Evolutionary conservation across 768 basidiomycete genomes (phyloP).

Genomic region (Daedaleopsis nitida): DNA sequence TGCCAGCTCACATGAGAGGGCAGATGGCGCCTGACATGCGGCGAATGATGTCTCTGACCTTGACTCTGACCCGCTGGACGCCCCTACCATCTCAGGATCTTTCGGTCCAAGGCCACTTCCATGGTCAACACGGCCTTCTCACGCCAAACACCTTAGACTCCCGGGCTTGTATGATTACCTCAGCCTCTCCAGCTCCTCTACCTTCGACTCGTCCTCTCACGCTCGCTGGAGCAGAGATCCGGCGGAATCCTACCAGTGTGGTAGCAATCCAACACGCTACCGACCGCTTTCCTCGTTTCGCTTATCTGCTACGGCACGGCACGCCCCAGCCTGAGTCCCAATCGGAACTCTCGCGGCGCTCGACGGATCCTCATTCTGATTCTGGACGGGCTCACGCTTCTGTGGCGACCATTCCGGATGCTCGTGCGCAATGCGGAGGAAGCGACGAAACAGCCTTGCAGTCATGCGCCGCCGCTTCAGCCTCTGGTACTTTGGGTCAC

Average conservation of each 20-base stretch:
- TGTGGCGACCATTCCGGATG: conserved; percentile 20
- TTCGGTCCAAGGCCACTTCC: neutral
- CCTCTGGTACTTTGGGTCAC: conserved; percentile 16
- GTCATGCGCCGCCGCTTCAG: conserved; percentile 23
- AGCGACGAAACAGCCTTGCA: conserved; percentile 20
- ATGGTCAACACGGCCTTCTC: conserved; percentile 8
- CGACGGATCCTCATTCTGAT: conserved; percentile 15
- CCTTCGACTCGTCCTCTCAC: conserved; percentile 16
- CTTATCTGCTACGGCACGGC: conserved; percentile 21
- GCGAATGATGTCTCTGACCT: conserved; percentile 5
- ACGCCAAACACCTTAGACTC: conserved; percentile 15
- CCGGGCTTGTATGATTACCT: conserved; percentile 18
- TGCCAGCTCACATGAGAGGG: conserved; percentile 1
- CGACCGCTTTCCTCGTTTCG: conserved; percentile 24
- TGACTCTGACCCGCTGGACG: conserved; percentile 18
- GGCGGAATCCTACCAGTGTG: conserved; percentile 7
- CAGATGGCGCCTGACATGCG: neutral
- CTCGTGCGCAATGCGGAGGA: conserved; percentile 20
- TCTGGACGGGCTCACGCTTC: conserved; percentile 16
- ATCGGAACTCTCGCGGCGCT: conserved; percentile 17
- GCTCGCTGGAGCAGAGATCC: conserved; percentile 7
- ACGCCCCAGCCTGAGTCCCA: conserved; percentile 17
- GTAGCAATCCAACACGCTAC: conserved; percentile 18
- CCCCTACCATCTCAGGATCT: conserved; percentile 7
- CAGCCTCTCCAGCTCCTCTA: conserved; percentile 7